A percentile compares a stretch with the other conserved stretches of the same genome.
Evolutionary conservation across 495 filamentous ascomycete genomes (phyloP).

Genomic region (Chlorociboria aeruginascens): DNA sequence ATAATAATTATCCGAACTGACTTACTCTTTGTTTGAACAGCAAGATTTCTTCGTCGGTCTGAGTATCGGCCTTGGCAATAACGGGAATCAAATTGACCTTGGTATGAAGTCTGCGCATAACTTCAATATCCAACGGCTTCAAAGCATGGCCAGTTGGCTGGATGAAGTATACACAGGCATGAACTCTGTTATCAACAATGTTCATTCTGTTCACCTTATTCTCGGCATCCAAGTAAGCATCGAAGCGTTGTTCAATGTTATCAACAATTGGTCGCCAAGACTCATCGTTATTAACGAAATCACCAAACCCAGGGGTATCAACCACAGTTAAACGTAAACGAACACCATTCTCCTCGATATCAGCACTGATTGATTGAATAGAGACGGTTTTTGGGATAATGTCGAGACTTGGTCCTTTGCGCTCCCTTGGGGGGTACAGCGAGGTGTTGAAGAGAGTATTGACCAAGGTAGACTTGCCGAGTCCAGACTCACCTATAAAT

Average conservation of each 20-base stretch:
- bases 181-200: constrained; percentile 97
- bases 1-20: neutral
- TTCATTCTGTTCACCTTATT: constrained; percentile 99
- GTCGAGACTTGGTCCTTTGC: constrained; percentile 89
- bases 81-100: constrained; percentile 99
- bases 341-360: constrained; percentile 98
- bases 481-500: constrained; percentile 82
- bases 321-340: constrained; percentile 94
- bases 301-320: constrained; percentile 94
- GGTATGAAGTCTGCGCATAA: constrained; percentile 97
- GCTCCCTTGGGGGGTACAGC: constrained; percentile 96
- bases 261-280: constrained; percentile 98
- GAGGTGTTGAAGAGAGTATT: constrained; percentile 99
- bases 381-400: constrained; percentile 98
- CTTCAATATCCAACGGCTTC: constrained; percentile 97
- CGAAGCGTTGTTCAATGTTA: constrained; percentile 98
- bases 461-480: constrained; percentile 97
- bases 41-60: constrained; percentile 92
- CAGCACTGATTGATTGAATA: constrained; percentile 96
- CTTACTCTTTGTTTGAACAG: constrained; percentile 90
- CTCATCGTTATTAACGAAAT: constrained; percentile 99
- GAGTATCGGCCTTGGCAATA: constrained; percentile 94
- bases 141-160: constrained; percentile 98
- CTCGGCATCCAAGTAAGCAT: constrained; percentile 95
- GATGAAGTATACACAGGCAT: constrained; percentile 98